Base-by-base conservation (phyloP, 1,284 basidiomycete genomes). In the Pseudozyma sp. region DNA sequence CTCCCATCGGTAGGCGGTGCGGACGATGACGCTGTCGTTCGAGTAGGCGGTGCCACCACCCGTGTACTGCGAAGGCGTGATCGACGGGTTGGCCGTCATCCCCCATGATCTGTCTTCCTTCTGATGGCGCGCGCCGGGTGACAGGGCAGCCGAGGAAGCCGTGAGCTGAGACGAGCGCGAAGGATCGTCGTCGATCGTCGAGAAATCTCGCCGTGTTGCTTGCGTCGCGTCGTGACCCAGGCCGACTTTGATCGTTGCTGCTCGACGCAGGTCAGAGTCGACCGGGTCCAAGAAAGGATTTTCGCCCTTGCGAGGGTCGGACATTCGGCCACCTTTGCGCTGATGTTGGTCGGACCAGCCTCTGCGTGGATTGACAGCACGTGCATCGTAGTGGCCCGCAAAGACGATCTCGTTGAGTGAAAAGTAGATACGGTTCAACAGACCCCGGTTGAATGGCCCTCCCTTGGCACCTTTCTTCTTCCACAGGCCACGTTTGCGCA, bases 391-490 rank as follows among this genome's bases (percentile, higher is more conserved):
- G 40, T 74, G 66, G 2, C 68, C 63, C 2, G 63, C 67, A 55
- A 90, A 92, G 5, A 89, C 88, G n/a, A 89, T 88, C 67, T 92
- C 90, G 81, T 92, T 91, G 79, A 93, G 85, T 17, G 90, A 88
- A 45, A 92, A 86, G 82, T 92, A 92, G 34, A 92, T 82, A 80
- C 90, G 90, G 85, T 93, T 93, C 67, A 93, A 81, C 66, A 92
- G 87, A 0, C 92, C 92, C 2, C 88, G 82, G 75, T 91, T 88
- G 77, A 93, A 89, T 71, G 89, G 89, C 19, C 71, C 71, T 44
- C 85, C 85, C 75, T 85, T 86, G 33, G 84, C 85, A 0, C 88
- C 85, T 30, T 85, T 86, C 48, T 86, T 87, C 40, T 88, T 87
- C 57, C 89, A 85, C 17, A 92, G 84, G 0, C 90, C 90, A 14